phyloP scores from a whole-genome alignment of 768 basidiomycete species.

The Tylopilus rubrobrunneus region DNA sequence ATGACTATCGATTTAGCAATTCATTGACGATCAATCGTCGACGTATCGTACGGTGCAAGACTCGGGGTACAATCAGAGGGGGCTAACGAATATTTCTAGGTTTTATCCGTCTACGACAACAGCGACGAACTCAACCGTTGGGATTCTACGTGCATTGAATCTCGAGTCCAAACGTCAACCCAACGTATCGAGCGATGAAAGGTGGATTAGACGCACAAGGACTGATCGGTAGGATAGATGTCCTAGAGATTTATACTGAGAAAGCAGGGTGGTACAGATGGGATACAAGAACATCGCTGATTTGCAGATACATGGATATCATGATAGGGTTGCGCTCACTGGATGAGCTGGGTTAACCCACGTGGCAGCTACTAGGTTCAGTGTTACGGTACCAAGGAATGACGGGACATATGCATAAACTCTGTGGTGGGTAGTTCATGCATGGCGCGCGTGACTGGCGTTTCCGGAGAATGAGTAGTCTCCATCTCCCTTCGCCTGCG shows the following conservation, averaged over 20 bases:
- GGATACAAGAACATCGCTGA: slow-evolving; percentile 15
- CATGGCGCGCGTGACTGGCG: slow-evolving; percentile 7
- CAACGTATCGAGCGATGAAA: background rate
- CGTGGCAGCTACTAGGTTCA: background rate
- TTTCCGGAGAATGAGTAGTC: background rate
- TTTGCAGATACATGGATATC: slow-evolving; percentile 11
- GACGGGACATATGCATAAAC: background rate
- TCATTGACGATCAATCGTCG: slow-evolving; percentile 5
- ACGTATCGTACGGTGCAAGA: background rate
- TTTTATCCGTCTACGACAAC: background rate
- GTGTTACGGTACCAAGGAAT: slow-evolving; percentile 11
- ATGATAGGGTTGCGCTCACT: slow-evolving; percentile 11
- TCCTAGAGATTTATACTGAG: background rate
- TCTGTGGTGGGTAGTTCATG: slow-evolving; percentile 12
- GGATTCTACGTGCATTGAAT: slow-evolving; percentile 1
- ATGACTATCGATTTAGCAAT: slow-evolving; percentile 10
- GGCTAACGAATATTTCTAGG: slow-evolving; percentile 7
- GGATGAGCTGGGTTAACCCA: slow-evolving; percentile 12
- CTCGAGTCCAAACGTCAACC: background rate
- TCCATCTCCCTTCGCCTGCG: slow-evolving; percentile 25
- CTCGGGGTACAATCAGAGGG: slow-evolving; percentile 8
- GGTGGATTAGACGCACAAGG: slow-evolving; percentile 14
- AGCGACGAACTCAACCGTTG: background rate
- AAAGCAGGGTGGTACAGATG: slow-evolving; percentile 2
- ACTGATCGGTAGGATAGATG: slow-evolving; percentile 5